phyloP scores from a whole-genome alignment of 2,329 filamentous ascomycete genomes.

The Coleophoma eucalyptorum region DNA sequence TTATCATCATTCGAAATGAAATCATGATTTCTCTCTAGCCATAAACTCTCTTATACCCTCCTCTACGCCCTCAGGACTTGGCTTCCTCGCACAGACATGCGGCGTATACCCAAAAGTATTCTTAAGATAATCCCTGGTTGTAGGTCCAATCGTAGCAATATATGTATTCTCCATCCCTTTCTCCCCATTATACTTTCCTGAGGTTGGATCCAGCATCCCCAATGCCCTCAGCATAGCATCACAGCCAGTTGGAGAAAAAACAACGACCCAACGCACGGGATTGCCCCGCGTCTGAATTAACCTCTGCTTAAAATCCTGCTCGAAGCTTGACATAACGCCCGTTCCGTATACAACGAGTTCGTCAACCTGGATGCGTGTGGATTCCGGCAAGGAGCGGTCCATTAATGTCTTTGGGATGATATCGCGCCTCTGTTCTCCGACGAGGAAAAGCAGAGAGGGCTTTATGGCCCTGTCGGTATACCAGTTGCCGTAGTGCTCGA shows the following conservation, averaged over 20 bases:
- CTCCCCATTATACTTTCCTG: slow-evolving; percentile 30
- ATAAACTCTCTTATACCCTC: slow-evolving; percentile 52
- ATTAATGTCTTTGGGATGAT: slow-evolving; percentile 82
- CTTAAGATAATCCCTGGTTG: slow-evolving; percentile 73
- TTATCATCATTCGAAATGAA: too few species aligned
- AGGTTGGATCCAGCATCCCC: slow-evolving; percentile 44
- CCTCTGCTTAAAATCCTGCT: slow-evolving; percentile 54
- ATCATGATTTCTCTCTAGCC: neutral
- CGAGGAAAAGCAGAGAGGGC: slow-evolving; percentile 75
- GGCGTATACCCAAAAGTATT: slow-evolving; percentile 63
- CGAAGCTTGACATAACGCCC: slow-evolving; percentile 75
- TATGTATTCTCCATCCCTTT: slow-evolving; percentile 40
- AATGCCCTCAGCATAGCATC: slow-evolving; percentile 55
- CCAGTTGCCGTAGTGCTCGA: slow-evolving; percentile 67
- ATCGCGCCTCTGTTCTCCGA: slow-evolving; percentile 85
- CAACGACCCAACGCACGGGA: slow-evolving; percentile 64
- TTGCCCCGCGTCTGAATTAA: slow-evolving; percentile 41
- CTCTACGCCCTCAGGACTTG: slow-evolving; percentile 76
- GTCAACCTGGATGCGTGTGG: slow-evolving; percentile 60
- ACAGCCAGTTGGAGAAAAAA: slow-evolving; percentile 66
- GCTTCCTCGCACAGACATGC: slow-evolving; percentile 77
- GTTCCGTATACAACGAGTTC: slow-evolving; percentile 88
- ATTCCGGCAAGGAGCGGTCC: slow-evolving; percentile 43
- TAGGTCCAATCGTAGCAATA: slow-evolving; percentile 89
- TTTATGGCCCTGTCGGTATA: slow-evolving; percentile 39